phyloP scores from a whole-genome alignment of 2,329 filamentous ascomycete species.

The Exophiala sp. region DNA sequence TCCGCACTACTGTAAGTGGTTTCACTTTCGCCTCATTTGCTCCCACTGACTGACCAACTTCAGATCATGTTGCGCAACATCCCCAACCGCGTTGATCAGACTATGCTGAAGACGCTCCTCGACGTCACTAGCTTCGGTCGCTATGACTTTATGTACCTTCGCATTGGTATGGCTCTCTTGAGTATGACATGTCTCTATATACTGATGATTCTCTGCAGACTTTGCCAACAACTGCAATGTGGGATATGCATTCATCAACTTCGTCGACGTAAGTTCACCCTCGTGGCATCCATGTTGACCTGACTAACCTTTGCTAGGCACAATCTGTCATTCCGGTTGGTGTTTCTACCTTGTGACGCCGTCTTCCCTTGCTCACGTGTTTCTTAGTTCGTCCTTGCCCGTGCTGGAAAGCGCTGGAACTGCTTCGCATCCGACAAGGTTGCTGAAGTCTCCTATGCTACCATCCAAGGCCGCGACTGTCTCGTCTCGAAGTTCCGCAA shows the following conservation, averaged over 20 bases:
- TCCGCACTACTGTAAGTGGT: slow-evolving; percentile 63
- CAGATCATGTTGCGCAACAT: slow-evolving; percentile 94
- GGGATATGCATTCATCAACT: slow-evolving; percentile 97
- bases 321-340: slow-evolving; percentile 23
- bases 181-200: neutral
- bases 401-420: slow-evolving; percentile 68
- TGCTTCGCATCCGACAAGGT: slow-evolving; percentile 78
- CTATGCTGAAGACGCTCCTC: slow-evolving; percentile 70
- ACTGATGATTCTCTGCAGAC: slow-evolving; percentile 42
- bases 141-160: slow-evolving; percentile 92
- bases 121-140: slow-evolving; percentile 72
- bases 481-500: slow-evolving; percentile 94
- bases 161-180: slow-evolving; percentile 55
- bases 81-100: slow-evolving; percentile 75
- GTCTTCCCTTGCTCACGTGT: slow-evolving; percentile 36
- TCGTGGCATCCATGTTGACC: neutral
- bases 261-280: slow-evolving; percentile 60
- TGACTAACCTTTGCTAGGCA: slow-evolving; percentile 17
- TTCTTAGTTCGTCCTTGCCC: slow-evolving; percentile 67
- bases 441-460: slow-evolving; percentile 92
- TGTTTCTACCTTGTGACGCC: neutral
- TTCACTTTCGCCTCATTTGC: neutral
- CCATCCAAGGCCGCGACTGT: slow-evolving; percentile 87
- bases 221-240: slow-evolving; percentile 83
- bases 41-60: slow-evolving; percentile 10